phyloP scores from a whole-genome alignment of 2,329 filamentous ascomycete species.

The Talaromyces sp. region DNA sequence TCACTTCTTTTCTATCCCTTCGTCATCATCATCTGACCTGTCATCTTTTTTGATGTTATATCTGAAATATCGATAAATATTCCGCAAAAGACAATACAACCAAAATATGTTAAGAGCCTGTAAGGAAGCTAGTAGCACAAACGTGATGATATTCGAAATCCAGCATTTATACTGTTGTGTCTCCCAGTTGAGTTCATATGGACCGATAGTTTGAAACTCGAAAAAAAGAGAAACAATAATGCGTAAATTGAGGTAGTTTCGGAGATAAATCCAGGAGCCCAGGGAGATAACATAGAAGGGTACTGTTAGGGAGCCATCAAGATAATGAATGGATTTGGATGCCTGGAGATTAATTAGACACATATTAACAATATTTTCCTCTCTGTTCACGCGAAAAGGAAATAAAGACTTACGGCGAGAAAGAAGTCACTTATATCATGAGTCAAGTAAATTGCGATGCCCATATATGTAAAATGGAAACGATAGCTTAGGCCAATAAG shows the following conservation, averaged over 20 bases:
- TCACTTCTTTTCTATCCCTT: background rate
- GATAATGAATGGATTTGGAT: conserved; percentile 11
- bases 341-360: background rate
- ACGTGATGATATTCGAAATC: conserved; percentile 11
- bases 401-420: conserved; percentile 6
- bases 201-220: conserved; percentile 9
- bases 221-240: conserved; percentile 6
- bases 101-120: conserved; percentile 10
- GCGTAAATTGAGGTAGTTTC: conserved; percentile 9
- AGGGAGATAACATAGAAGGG: background rate
- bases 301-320: background rate
- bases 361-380: background rate
- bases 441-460: conserved; percentile 10
- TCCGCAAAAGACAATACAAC: conserved; percentile 10
- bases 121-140: conserved; percentile 5
- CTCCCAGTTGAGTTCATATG: conserved; percentile 10
- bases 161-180: conserved; percentile 12
- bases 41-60: conserved; percentile 8
- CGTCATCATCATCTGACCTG: conserved; percentile 9
- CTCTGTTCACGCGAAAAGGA: background rate
- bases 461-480: conserved; percentile 12
- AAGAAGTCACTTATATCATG: conserved; percentile 12
- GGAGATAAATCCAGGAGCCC: conserved; percentile 5
- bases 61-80: conserved; percentile 5
- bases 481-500: conserved; percentile 12